These are phyloP conservation scores for Monosporascus sp. DNA, from an alignment of 2,329 filamentous ascomycete species.

Conservation along the genomic window DNA sequence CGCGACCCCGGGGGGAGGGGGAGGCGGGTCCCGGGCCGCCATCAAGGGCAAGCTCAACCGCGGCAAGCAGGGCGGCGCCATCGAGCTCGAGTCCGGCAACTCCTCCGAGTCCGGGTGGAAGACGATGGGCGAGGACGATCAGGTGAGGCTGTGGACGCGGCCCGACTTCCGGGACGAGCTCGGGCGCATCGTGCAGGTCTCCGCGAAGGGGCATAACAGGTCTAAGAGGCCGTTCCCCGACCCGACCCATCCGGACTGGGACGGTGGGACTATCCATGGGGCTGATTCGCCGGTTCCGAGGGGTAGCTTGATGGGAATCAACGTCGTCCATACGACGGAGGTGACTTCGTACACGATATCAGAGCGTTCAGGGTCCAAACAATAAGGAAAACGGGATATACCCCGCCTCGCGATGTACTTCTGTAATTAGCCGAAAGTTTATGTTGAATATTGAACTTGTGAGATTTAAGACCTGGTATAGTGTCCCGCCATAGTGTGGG, in stretches of 20 bases:
- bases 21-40: neutral
- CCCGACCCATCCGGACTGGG: neutral
- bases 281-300: neutral
- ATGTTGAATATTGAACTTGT: too few species aligned
- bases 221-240: neutral
- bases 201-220: conserved; percentile 9
- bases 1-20: neutral
- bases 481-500: too few species aligned
- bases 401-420: too few species aligned
- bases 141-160: conserved; percentile 35
- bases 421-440: too few species aligned
- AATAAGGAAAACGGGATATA: too few species aligned
- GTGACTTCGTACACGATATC: neutral
- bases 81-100: conserved; percentile 3
- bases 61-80: neutral
- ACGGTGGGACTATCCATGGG: too few species aligned
- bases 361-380: too few species aligned
- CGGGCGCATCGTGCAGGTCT: conserved; percentile 34
- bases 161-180: conserved; percentile 56
- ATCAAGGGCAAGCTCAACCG: neutral
- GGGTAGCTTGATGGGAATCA: neutral
- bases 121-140: conserved; percentile 44
- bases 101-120: conserved; percentile 37
- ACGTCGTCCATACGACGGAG: neutral
- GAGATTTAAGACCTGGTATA: too few species aligned